Percentiles rank a stretch among this genome's conserved stretches.
Evolutionary conservation across 176 grass and related monocot genomes (phyloP).

Genomic region (Aegilops bicornis): DNA sequence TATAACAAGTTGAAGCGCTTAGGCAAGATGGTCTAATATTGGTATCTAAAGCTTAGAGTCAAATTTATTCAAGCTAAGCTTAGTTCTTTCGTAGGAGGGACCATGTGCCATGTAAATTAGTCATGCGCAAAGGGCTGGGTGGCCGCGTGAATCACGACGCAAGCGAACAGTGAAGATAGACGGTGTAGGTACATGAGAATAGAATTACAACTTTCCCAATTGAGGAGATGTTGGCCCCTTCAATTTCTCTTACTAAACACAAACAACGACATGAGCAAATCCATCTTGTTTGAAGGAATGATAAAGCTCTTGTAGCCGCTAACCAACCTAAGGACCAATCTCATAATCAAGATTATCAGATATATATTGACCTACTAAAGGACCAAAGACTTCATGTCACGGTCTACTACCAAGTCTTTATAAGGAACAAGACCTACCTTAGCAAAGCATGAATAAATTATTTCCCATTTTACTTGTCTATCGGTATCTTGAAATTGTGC

Average conservation of each 20-base stretch:
- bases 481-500: background rate
- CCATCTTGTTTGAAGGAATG: too few species aligned
- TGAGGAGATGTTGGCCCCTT: background rate
- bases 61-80: too few species aligned
- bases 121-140: too few species aligned
- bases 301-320: background rate
- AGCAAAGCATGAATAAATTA: background rate
- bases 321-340: background rate
- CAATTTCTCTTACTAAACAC: background rate
- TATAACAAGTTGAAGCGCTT: background rate
- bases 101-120: too few species aligned
- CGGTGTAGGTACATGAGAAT: too few species aligned
- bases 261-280: background rate
- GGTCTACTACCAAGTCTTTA: background rate
- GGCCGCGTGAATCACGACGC: too few species aligned
- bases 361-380: background rate
- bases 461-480: background rate
- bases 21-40: too few species aligned
- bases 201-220: too few species aligned
- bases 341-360: background rate
- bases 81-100: too few species aligned
- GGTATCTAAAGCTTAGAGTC: too few species aligned
- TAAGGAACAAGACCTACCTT: background rate
- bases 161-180: too few species aligned
- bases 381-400: background rate